Percentiles rank a stretch among this genome's conserved stretches.
phyloP scores from a whole-genome alignment of 176 grass and related monocot species.

The Tillandsia fasciculata region DNA sequence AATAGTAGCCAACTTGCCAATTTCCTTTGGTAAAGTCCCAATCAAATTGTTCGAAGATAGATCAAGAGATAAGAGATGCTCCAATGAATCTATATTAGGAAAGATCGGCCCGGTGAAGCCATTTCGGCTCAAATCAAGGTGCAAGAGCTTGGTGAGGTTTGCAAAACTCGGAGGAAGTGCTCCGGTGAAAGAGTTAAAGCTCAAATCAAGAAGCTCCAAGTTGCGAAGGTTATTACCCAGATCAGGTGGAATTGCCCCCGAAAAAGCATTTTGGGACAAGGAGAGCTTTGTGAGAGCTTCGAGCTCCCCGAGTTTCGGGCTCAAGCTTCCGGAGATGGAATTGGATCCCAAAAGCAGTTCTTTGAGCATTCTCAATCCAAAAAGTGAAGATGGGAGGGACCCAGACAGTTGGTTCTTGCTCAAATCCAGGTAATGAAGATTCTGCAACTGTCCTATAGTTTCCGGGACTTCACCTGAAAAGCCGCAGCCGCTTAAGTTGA shows the following conservation, averaged over 20 bases:
- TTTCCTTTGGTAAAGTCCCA: conserved; percentile 54
- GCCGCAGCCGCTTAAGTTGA: conserved; percentile 76
- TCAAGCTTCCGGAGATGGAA: conserved; percentile 45
- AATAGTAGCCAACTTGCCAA: conserved; percentile 45
- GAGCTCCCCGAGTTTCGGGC: conserved; percentile 44
- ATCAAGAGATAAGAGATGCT: conserved; percentile 57
- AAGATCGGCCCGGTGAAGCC: conserved; percentile 55
- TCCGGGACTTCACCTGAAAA: conserved; percentile 61
- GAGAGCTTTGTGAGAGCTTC: conserved; percentile 48
- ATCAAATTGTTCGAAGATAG: conserved; percentile 69
- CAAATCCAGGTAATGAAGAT: conserved; percentile 57
- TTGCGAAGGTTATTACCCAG: conserved; percentile 48
- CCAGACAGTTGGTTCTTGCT: conserved; percentile 64
- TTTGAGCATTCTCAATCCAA: conserved; percentile 41
- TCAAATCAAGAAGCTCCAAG: conserved; percentile 56
- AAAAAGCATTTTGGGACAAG: conserved; percentile 47
- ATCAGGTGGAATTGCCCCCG: conserved; percentile 48
- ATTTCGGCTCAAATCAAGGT: conserved; percentile 70
- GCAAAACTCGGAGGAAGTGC: conserved; percentile 41
- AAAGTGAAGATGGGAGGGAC: conserved; percentile 43
- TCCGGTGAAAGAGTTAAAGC: conserved; percentile 51
- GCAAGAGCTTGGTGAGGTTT: conserved; percentile 56
- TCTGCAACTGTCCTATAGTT: conserved; percentile 29
- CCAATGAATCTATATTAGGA: conserved; percentile 49
- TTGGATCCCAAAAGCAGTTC: conserved; percentile 57